Base-by-base conservation (phyloP, 306 rosid species). In the Sindora glabra region DNA sequence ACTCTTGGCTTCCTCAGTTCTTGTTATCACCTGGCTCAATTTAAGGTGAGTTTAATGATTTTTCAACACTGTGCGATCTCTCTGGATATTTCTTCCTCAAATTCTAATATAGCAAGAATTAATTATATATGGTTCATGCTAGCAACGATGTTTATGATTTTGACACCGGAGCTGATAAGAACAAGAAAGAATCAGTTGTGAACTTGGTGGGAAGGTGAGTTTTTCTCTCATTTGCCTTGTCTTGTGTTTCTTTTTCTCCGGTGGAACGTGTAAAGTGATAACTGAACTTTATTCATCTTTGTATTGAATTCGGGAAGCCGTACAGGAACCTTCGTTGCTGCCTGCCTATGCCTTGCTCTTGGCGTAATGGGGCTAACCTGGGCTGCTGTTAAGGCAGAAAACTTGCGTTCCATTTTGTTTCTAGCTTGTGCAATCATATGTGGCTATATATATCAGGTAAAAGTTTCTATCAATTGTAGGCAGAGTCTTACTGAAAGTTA, bases 141-240 rank as follows among this genome's bases (percentile, higher is more conserved):
- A 90, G 95, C 83, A 90, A 90, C 50, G 97, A 90, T 60, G 95
- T 81, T 30, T 84, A 87, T 29, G 97, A 90, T 81, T 87, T 80
- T 12, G 92, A 86, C 48, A 90, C 97, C 40, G 97, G 95, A 80
- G 97, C 86, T 27, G 95, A 87, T 65, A 79, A 78, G 79, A 68
- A 84, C 81, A 90, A 90, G 69, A 76, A 71, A 32, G 97, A 90
- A 60, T 87, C 95, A 16, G 90, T 90, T 59, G 94, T 90, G 29
- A 87, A 90, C 66, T 68, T 90, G 23, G 69, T 69, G 27, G 85
- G 95, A 36, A 82, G 95, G 97, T 90, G 77, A 76, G 73, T 70
- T 65, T 67, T 48, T 59, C 69, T 67, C 34, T 47, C 15, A 60
- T 46, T 21, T 46, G 5, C 14, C 10, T 27, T 48, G 22, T 23